phyloP scores from a whole-genome alignment of 2,329 filamentous ascomycete species.

The Aureobasidium pullulans region DNA sequence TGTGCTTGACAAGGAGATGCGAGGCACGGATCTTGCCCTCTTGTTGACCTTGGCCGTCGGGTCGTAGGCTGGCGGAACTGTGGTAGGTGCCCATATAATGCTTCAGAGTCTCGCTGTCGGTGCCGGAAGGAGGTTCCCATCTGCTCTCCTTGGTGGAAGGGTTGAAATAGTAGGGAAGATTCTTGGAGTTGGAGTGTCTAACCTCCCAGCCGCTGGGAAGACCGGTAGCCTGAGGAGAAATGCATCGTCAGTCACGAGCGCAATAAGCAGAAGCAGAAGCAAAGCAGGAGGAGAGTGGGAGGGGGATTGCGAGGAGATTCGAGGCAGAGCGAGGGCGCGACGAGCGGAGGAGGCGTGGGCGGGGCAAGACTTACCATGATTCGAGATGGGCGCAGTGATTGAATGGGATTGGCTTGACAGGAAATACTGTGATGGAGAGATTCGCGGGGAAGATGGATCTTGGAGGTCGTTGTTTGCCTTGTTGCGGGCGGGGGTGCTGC shows the following conservation, averaged over 20 bases:
- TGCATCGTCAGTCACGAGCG: neutral
- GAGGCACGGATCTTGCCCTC: slow-evolving; percentile 88
- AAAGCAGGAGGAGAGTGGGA: neutral
- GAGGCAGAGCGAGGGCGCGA: slow-evolving; percentile 35
- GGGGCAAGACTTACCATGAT: slow-evolving; percentile 6
- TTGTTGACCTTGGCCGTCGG: slow-evolving; percentile 23
- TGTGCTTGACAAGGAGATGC: slow-evolving; percentile 91
- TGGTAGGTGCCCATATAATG: slow-evolving; percentile 87
- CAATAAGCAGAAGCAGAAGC: neutral
- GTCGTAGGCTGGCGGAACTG: slow-evolving; percentile 47
- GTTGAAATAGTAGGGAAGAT: slow-evolving; percentile 99
- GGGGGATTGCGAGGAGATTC: neutral
- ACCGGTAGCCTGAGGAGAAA: slow-evolving; percentile 47
- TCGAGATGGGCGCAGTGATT: neutral
- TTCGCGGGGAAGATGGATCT: neutral
- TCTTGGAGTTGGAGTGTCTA: slow-evolving; percentile 95
- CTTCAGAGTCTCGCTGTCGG: slow-evolving; percentile 89
- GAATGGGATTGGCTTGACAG: neutral
- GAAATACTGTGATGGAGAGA: neutral
- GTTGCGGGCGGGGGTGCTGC: neutral
- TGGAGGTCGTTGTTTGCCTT: neutral
- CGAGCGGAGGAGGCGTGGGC: slow-evolving; percentile 27
- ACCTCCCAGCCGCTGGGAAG: slow-evolving; percentile 89
- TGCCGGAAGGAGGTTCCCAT: slow-evolving; percentile 87
- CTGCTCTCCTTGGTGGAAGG: slow-evolving; percentile 74